Conservation (phyloP, 208 protist species). For the Dictyostelium gargantuum region DNA sequence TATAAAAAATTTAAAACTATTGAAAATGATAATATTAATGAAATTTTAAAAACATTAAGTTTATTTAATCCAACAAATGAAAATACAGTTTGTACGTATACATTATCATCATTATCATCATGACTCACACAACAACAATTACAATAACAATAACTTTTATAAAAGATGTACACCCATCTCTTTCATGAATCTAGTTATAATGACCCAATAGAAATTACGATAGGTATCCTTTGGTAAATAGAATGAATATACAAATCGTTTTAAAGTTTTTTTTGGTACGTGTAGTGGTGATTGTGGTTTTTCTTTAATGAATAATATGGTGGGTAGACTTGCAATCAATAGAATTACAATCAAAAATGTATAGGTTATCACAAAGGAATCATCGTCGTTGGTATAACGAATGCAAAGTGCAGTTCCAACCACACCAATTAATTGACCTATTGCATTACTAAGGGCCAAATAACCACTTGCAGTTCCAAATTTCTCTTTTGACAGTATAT, state of each 20-base stretch:
- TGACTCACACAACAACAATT: no score
- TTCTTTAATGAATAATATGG: neutral
- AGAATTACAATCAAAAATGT: neutral
- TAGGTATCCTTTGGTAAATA: neutral
- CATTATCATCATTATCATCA: no score
- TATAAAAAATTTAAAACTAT: no score
- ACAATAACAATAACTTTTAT: no score
- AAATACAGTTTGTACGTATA: no score
- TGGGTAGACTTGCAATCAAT: neutral
- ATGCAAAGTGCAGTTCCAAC: neutral
- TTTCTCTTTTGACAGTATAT: neutral
- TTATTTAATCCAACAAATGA: no score
- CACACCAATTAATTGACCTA: conserved; percentile 22
- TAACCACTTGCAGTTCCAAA: neutral
- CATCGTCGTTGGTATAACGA: neutral
- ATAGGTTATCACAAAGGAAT: neutral
- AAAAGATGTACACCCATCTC: conserved; percentile 53
- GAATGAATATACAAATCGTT: neutral
- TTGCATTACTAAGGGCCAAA: neutral
- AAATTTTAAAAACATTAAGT: no score
- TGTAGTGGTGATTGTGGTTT: neutral
- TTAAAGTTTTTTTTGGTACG: neutral
- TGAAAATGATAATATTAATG: no score
- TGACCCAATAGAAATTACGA: conserved; percentile 22
- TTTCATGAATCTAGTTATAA: conserved; percentile 10